A percentile compares a stretch with the other conserved stretches of the same genome.
phyloP scores from a whole-genome alignment of 352 stramenopile species.

The Phytophthora fragariae region DNA sequence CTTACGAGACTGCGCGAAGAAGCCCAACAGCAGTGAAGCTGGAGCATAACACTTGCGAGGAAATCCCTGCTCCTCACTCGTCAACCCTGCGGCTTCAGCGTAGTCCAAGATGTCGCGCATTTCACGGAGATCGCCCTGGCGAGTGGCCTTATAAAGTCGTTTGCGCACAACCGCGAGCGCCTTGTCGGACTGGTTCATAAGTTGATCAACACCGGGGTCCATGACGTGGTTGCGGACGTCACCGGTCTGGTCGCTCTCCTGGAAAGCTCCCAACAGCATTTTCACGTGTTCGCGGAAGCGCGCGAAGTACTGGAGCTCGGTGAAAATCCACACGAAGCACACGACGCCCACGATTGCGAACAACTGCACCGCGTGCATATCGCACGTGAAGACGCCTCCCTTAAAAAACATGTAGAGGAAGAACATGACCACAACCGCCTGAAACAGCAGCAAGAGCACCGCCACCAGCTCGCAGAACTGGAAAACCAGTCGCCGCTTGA shows the following conservation, averaged over 20 bases:
- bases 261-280: slow-evolving; percentile 84
- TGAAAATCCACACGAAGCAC: slow-evolving; percentile 70
- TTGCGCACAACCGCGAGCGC: slow-evolving; percentile 68
- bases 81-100: slow-evolving; percentile 53
- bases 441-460: slow-evolving; percentile 63
- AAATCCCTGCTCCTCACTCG: slow-evolving; percentile 54
- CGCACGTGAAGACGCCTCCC: slow-evolving; percentile 67
- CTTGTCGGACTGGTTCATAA: slow-evolving; percentile 67
- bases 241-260: slow-evolving; percentile 80
- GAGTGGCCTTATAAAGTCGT: slow-evolving; percentile 76
- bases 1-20: slow-evolving; percentile 76
- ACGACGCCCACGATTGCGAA: slow-evolving; percentile 63
- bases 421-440: slow-evolving; percentile 66
- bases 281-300: slow-evolving; percentile 87
- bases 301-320: slow-evolving; percentile 74
- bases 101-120: slow-evolving; percentile 70
- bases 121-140: slow-evolving; percentile 65
- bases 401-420: slow-evolving; percentile 90
- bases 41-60: slow-evolving; percentile 61
- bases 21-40: slow-evolving; percentile 56
- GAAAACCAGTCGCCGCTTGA: slow-evolving; percentile 77
- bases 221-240: slow-evolving; percentile 76
- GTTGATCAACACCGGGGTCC: slow-evolving; percentile 56
- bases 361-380: slow-evolving; percentile 53
- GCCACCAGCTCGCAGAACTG: slow-evolving; percentile 75